These are phyloP conservation scores for Przewalskia tangutica DNA, from an alignment of 257 asterid genomes.

Conservation along the genomic window DNA sequence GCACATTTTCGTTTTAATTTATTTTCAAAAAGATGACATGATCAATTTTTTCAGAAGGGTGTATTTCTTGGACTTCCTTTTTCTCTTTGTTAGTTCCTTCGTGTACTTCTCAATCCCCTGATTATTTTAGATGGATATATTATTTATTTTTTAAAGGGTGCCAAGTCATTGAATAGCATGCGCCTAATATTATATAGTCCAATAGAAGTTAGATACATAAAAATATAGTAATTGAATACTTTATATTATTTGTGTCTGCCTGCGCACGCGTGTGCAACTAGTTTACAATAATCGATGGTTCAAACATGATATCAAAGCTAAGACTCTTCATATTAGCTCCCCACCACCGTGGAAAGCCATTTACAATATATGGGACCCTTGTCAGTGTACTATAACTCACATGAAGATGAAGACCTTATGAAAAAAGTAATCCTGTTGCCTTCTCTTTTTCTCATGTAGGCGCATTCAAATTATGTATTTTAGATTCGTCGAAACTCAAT, in stretches of 20 bases:
- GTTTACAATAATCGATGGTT: not conserved
- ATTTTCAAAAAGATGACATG: not conserved
- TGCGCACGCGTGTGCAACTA: slow-evolving; percentile 3
- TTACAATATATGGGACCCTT: not conserved
- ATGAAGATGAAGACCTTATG: not conserved
- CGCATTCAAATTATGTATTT: not conserved
- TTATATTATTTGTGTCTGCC: not conserved
- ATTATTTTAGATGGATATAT: not conserved
- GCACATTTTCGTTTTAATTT: not conserved
- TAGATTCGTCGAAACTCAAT: too few species aligned
- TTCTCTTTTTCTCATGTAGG: not conserved
- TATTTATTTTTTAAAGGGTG: not conserved
- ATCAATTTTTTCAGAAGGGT: not conserved
- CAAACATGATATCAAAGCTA: not conserved
- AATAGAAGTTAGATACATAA: not conserved
- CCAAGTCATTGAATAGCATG: not conserved
- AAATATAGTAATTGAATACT: not conserved
- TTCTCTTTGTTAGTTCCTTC: not conserved
- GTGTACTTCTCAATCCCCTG: not conserved
- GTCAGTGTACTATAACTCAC: not conserved
- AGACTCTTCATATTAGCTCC: not conserved
- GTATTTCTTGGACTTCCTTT: not conserved
- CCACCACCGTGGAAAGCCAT: not conserved
- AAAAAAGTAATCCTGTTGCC: not conserved
- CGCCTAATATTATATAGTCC: not conserved